Conservation (phyloP, 2,329 filamentous ascomycete species). For the Colletotrichum phormii region DNA sequence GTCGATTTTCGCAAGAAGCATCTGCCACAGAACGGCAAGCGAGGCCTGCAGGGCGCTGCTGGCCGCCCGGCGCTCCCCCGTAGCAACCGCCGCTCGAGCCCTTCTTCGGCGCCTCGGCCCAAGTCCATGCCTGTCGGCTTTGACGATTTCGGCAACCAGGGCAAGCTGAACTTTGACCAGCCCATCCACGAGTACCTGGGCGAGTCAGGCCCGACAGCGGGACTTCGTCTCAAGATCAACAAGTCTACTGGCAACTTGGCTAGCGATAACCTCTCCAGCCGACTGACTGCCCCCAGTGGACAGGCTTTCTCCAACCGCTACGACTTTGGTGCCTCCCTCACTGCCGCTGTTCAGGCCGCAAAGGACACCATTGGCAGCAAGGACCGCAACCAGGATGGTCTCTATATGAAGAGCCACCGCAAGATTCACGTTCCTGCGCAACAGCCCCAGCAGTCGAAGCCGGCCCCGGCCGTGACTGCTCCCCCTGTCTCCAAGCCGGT, state of each 20-base stretch:
- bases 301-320: slow-evolving; percentile 93
- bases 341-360: slow-evolving; percentile 81
- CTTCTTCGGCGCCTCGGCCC: slow-evolving; percentile 57
- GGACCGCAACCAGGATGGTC: slow-evolving; percentile 59
- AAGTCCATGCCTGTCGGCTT: slow-evolving; percentile 68
- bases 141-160: slow-evolving; percentile 77
- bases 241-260: slow-evolving; percentile 73
- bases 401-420: slow-evolving; percentile 67
- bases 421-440: slow-evolving; percentile 45
- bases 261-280: slow-evolving; percentile 68
- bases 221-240: slow-evolving; percentile 78
- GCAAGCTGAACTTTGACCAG: slow-evolving; percentile 69
- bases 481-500: slow-evolving; percentile 26
- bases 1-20: slow-evolving; percentile 90
- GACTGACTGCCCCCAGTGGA: slow-evolving; percentile 67
- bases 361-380: slow-evolving; percentile 72
- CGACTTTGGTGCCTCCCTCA: slow-evolving; percentile 93
- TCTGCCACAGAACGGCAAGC: slow-evolving; percentile 71
- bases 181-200: slow-evolving; percentile 72
- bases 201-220: slow-evolving; percentile 64
- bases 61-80: slow-evolving; percentile 70
- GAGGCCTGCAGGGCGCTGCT: slow-evolving; percentile 60
- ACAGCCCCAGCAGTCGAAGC: slow-evolving; percentile 34
- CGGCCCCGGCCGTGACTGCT: slow-evolving; percentile 1
- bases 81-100: slow-evolving; percentile 68